phyloP scores from a whole-genome alignment of 2,329 filamentous ascomycete species.

The Waltergamsia citrina region DNA sequence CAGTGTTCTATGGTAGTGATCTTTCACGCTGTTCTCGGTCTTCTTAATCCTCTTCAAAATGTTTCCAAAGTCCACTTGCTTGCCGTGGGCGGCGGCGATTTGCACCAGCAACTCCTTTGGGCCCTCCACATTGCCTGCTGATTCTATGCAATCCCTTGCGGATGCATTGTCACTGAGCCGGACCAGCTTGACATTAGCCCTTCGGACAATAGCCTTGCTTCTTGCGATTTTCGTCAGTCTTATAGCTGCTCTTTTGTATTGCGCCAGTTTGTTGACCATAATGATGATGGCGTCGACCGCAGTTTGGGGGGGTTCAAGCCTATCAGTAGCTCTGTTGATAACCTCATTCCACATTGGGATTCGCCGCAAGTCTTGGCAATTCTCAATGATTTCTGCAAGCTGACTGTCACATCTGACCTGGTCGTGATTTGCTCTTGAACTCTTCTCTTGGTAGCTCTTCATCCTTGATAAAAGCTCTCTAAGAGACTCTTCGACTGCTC shows the following conservation, averaged over 20 bases:
- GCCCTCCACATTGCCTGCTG: too few relatives aligned
- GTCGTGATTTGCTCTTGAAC: background rate
- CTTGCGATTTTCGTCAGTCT: background rate
- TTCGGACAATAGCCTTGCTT: background rate
- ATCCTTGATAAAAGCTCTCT: background rate
- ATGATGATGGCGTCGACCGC: background rate
- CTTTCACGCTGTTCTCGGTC: background rate
- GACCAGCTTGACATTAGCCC: background rate
- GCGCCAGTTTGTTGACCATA: constrained; percentile 1
- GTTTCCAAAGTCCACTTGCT: too few relatives aligned
- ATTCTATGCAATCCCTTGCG: too few relatives aligned
- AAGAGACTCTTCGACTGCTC: background rate
- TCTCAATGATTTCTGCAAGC: background rate
- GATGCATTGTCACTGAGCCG: background rate
- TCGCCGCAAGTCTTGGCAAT: background rate
- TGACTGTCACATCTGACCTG: background rate
- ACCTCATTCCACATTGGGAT: background rate
- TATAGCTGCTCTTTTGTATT: constrained; percentile 1
- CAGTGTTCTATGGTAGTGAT: background rate
- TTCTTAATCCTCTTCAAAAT: background rate
- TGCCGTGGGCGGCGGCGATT: too few relatives aligned
- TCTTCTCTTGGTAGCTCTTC: background rate
- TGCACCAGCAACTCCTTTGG: too few relatives aligned
- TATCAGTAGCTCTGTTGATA: too few relatives aligned
- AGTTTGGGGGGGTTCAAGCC: too few relatives aligned